Evolutionary conservation across 257 asterid species (phyloP).

Genomic region (Paraleonurus japonicus): DNA sequence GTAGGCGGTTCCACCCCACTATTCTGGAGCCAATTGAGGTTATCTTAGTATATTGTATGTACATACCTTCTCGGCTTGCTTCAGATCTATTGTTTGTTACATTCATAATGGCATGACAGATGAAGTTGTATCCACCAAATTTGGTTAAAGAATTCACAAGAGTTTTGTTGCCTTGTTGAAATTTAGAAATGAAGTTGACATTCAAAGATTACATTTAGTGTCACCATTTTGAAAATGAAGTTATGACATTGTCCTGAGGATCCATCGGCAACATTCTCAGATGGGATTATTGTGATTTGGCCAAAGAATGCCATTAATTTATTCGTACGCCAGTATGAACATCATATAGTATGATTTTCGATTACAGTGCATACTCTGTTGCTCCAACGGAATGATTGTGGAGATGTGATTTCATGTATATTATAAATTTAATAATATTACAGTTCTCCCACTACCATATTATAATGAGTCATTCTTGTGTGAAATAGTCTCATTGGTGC

Average conservation of each 20-base stretch:
- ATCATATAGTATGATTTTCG: neutral
- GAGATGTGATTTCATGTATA: neutral
- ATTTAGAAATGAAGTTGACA: conserved; percentile 9
- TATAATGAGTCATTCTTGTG: too few relatives aligned
- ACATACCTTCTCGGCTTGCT: conserved; percentile 33
- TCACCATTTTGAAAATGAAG: too few relatives aligned
- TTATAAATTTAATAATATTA: too few relatives aligned
- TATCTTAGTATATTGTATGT: conserved; percentile 34
- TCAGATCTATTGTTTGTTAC: conserved; percentile 26
- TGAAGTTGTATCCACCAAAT: conserved; percentile 19
- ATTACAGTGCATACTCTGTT: neutral
- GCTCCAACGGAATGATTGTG: neutral
- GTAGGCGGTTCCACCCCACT: conserved; percentile 33
- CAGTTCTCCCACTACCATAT: neutral
- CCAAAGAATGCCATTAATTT: conserved; percentile 8
- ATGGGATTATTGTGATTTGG: neutral
- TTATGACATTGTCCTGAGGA: neutral
- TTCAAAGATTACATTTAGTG: conserved; percentile 16
- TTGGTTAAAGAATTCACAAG: conserved; percentile 21
- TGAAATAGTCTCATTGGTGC: too few relatives aligned
- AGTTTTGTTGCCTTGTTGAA: conserved; percentile 21
- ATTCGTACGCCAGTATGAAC: conserved; percentile 2
- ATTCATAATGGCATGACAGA: conserved; percentile 20
- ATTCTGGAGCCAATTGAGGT: conserved; percentile 27
- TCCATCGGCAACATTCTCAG: neutral